Percentiles rank a stretch among this genome's conserved stretches.
Evolutionary conservation across 306 rosid genomes (phyloP).

Genomic region (Arachis hypogaea): DNA sequence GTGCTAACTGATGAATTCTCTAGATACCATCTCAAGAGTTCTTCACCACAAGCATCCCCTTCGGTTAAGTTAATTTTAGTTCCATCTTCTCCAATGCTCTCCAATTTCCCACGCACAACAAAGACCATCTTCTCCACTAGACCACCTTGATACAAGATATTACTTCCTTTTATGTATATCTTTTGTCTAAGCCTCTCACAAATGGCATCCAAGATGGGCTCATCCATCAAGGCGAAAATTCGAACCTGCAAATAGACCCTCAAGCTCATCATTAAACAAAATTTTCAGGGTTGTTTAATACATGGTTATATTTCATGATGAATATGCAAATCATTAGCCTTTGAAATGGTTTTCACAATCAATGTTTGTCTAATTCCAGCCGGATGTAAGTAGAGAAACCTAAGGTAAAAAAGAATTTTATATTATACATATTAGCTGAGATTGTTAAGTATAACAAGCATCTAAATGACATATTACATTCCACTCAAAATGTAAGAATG

Average conservation of each 20-base stretch:
- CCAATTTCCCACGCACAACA: slow-evolving; percentile 74
- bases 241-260: slow-evolving; percentile 57
- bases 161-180: slow-evolving; percentile 79
- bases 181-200: slow-evolving; percentile 71
- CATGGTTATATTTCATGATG: slow-evolving; percentile 8
- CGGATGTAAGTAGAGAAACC: background rate
- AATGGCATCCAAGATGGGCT: slow-evolving; percentile 71
- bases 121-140: slow-evolving; percentile 82
- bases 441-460: slow-evolving; percentile 11
- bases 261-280: background rate
- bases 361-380: background rate
- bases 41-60: slow-evolving; percentile 89
- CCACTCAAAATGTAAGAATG: background rate
- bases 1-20: slow-evolving; percentile 75
- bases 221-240: slow-evolving; percentile 74
- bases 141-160: slow-evolving; percentile 53
- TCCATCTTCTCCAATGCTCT: slow-evolving; percentile 69
- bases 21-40: slow-evolving; percentile 77
- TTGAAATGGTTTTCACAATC: slow-evolving; percentile 5
- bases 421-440: background rate
- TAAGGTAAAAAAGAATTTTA: slow-evolving; percentile 4
- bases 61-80: slow-evolving; percentile 48
- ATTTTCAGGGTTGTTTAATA: slow-evolving; percentile 2
- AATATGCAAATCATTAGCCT: slow-evolving; percentile 6
- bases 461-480: slow-evolving; percentile 11